Conservation (phyloP, 768 basidiomycete genomes). For the Termitomyces bulborhizus region DNA sequence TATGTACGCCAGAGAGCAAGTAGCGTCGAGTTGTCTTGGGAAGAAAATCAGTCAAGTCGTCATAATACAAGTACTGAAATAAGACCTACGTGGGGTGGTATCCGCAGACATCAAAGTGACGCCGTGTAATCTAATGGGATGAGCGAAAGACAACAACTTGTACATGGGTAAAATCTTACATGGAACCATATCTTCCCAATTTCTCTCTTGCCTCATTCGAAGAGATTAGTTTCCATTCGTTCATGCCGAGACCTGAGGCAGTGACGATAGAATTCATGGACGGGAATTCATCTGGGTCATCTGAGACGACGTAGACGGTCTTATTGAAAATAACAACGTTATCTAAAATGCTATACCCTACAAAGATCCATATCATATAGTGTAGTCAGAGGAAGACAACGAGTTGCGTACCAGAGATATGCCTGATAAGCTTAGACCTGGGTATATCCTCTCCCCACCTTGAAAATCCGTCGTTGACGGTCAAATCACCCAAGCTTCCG, state of each 20-base stretch:
- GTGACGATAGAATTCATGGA: constrained; percentile 43
- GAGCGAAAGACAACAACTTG: neutral
- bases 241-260: constrained; percentile 27
- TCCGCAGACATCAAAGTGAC: constrained; percentile 65
- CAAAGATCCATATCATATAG: neutral
- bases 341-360: constrained; percentile 82
- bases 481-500: constrained; percentile 24
- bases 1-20: constrained; percentile 77
- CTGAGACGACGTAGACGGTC: constrained; percentile 69
- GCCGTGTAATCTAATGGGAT: constrained; percentile 48
- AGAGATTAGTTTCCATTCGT: constrained; percentile 58
- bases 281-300: constrained; percentile 59
- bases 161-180: constrained; percentile 28
- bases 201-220: constrained; percentile 37
- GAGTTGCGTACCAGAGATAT: constrained; percentile 51
- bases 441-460: constrained; percentile 56
- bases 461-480: constrained; percentile 47
- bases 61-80: neutral
- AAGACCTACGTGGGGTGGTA: constrained; percentile 36
- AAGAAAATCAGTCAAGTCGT: neutral
- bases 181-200: constrained; percentile 48
- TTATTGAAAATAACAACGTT: constrained; percentile 73
- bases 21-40: constrained; percentile 59
- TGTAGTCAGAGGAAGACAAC: neutral
- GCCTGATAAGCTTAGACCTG: constrained; percentile 48